Conservation (phyloP, 257 asterid genomes). For the Solanum paucissectum region DNA sequence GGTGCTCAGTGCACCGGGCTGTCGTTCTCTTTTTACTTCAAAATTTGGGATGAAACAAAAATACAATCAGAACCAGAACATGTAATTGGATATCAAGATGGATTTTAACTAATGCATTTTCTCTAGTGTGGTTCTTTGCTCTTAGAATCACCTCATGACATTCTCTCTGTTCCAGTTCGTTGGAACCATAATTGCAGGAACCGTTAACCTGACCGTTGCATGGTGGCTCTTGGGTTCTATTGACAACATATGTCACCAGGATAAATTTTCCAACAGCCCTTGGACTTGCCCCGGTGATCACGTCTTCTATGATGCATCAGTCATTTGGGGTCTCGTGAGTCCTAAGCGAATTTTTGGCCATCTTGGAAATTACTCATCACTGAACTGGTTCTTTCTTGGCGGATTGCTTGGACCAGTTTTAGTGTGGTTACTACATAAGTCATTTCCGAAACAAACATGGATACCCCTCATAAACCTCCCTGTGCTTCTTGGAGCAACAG, state of each 20-base stretch:
- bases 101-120: neutral
- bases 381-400: conserved; percentile 60
- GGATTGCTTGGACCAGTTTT: conserved; percentile 47
- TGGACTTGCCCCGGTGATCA: conserved; percentile 69
- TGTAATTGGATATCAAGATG: neutral
- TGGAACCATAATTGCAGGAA: conserved; percentile 40
- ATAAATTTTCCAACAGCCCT: conserved; percentile 34
- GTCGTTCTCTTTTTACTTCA: neutral
- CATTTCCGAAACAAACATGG: conserved; percentile 43
- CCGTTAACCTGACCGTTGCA: conserved; percentile 25
- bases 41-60: neutral
- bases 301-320: conserved; percentile 63
- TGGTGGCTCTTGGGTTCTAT: conserved; percentile 32
- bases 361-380: conserved; percentile 41
- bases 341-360: conserved; percentile 54
- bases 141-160: neutral
- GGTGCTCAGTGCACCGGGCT: neutral
- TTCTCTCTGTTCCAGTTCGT: conserved; percentile 15
- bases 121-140: neutral
- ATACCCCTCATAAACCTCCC: conserved; percentile 66
- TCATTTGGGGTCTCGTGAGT: conserved; percentile 68
- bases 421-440: conserved; percentile 39
- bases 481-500: conserved; percentile 64
- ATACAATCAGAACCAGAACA: neutral
- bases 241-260: conserved; percentile 28